A percentile compares a stretch with the other conserved stretches of the same genome.
Conservation (phyloP, 2,329 filamentous ascomycete genomes). For the Lasiodiplodia theobromae region DNA sequence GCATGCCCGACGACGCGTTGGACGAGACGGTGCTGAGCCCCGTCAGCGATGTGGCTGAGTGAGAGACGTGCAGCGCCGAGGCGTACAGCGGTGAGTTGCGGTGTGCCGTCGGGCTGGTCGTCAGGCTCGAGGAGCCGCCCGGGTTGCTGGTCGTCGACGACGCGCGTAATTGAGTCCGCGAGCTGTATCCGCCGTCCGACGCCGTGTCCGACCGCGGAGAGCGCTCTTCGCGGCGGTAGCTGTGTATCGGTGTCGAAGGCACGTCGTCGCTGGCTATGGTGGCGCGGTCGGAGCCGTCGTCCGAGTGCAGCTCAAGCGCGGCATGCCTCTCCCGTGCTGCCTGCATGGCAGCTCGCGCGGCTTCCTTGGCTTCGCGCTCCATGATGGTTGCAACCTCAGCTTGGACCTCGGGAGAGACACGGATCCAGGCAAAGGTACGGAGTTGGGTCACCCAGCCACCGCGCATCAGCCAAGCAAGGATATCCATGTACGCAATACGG, state of each 20-base stretch:
- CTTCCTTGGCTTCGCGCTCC: constrained; percentile 54
- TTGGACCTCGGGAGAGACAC: constrained; percentile 82
- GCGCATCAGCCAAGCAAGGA: constrained; percentile 91
- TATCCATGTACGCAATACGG: constrained; percentile 84
- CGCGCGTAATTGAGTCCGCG: constrained; percentile 45
- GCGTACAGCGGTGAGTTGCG: constrained; percentile 42
- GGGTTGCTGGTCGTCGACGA: constrained; percentile 23
- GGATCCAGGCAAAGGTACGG: constrained; percentile 87
- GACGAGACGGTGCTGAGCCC: constrained; percentile 14
- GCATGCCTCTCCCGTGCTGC: constrained; percentile 26
- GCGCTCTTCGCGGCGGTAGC: constrained; percentile 29
- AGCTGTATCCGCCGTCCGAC: constrained; percentile 44
- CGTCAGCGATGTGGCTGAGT: constrained; percentile 24
- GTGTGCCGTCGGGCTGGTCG: constrained; percentile 32
- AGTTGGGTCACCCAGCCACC: constrained; percentile 94
- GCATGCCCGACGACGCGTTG: constrained; percentile 4
- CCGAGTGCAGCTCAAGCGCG: constrained; percentile 21
- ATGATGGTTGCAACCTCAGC: constrained; percentile 78
- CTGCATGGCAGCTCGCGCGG: constrained; percentile 37
- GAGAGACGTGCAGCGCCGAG: constrained; percentile 43
- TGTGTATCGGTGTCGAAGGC: constrained; percentile 42
- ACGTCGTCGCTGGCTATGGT: constrained; percentile 30
- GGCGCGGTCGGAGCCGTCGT: constrained; percentile 27
- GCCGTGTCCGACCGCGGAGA: constrained; percentile 17
- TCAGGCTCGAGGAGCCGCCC: constrained; percentile 28